Evolutionary conservation across 2,329 filamentous ascomycete species (phyloP), one percentile per base, ranked within the genome.

Genomic region (Penicillium sp.): DNA sequence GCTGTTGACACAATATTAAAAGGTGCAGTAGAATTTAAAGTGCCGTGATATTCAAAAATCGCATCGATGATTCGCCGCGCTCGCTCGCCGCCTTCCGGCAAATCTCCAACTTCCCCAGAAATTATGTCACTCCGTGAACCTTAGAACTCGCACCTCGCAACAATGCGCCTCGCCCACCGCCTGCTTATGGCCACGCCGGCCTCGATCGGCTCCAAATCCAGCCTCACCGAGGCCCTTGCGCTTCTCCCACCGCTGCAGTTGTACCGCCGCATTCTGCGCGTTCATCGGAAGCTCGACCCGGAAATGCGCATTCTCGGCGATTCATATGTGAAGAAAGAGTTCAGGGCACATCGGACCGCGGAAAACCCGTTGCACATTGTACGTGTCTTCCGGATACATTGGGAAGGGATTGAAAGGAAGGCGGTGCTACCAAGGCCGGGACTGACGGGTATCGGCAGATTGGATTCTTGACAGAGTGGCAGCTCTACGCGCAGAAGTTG

Each of bases 381-480:
- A 76, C 52, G 81, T 40, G 16, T 20, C 13, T n/a, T 3, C 26
- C 26, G 7, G 14, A 18, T 42, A 23, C 6, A 20, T 18, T 6
- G 35, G 16, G 14, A 20, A 13, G 14, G 16, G 14, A 18, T 32
- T 32, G 24, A 20, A 18, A 20, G 14, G 28, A 29, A 34, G 31
- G 31, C 24, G 35, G 42, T 14, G 13, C 20, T 22, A 22, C 13
- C 13, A 23, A 22, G 37, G 20, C 23, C 32, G 29, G 8, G 29
- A 41, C 43, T 48, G 26, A 48, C 37, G 18, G 23, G 40, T 10
- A 36, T 28, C 46, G 31, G 11, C 56, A 95, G 89, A 89, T 97
- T 60, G 93, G 91, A 1, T 98, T 98, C 68, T 76, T 98, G 58
- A 91, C 87, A 0, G 90, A 97, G 69, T 98, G 91, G 91, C 93